A percentile compares a stretch with the other conserved stretches of the same genome.
phyloP scores from a whole-genome alignment of 1,284 basidiomycete genomes.

The Anthracocystis walkeri region DNA sequence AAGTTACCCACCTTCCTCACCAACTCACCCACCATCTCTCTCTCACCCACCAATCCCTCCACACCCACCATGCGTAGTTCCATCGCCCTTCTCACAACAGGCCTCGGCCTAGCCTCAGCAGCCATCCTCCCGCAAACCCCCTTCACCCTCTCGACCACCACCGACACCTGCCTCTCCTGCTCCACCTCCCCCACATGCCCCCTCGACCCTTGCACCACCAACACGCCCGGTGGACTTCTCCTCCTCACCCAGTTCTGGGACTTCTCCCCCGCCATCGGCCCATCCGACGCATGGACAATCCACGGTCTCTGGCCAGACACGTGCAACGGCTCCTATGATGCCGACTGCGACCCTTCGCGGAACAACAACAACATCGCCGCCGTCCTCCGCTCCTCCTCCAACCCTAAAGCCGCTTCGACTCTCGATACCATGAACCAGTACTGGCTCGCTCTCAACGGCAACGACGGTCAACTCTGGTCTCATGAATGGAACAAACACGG shows the following conservation, averaged over 20 bases:
- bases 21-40: neutral
- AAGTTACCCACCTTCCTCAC: neutral
- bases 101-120: conserved; percentile 1
- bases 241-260: conserved; percentile 58
- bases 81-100: neutral
- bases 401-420: conserved; percentile 19
- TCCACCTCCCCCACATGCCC: conserved; percentile 22
- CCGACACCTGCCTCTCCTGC: conserved; percentile 38
- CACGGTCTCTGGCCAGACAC: conserved; percentile 57
- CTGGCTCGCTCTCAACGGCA: conserved; percentile 52
- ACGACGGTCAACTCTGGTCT: conserved; percentile 41
- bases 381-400: conserved; percentile 17
- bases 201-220: conserved; percentile 42
- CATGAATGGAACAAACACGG: conserved; percentile 58
- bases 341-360: conserved; percentile 41
- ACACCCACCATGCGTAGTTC: conserved; percentile 9
- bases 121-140: conserved; percentile 16
- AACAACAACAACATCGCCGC: conserved; percentile 35
- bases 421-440: conserved; percentile 56
- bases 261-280: conserved; percentile 50
- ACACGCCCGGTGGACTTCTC: conserved; percentile 53
- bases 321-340: conserved; percentile 44
- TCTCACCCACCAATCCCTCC: conserved; percentile 1
- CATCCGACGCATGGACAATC: conserved; percentile 49
- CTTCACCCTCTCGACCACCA: conserved; percentile 8